phyloP scores from a whole-genome alignment of 2,329 filamentous ascomycete genomes.

The Diaporthe helianthi region DNA sequence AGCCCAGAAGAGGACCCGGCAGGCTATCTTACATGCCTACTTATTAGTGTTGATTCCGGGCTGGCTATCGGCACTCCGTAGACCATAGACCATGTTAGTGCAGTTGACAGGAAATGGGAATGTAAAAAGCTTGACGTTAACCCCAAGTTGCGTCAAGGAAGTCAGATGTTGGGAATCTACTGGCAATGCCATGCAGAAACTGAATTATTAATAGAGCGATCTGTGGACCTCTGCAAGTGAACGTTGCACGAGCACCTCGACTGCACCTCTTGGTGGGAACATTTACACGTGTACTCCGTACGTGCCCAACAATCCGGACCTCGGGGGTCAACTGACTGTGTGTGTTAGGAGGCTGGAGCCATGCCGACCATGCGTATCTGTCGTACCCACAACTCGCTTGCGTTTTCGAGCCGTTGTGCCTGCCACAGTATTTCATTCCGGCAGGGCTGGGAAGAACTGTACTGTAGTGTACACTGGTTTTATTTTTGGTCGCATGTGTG shows the following conservation, averaged over 20 bases:
- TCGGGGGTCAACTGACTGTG: not conserved
- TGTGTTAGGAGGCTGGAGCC: no score
- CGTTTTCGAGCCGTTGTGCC: not conserved
- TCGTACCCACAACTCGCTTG: not conserved
- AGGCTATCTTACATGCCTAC: constrained; percentile 3
- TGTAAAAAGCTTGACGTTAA: not conserved
- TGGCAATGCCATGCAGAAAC: no score
- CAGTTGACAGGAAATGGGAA: not conserved
- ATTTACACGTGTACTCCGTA: no score
- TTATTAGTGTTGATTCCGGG: not conserved
- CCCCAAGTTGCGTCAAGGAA: not conserved
- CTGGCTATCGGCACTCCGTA: no score
- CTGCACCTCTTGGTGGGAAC: no score
- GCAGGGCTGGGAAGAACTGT: constrained; percentile 11
- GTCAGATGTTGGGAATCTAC: no score
- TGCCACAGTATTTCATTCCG: constrained; percentile 7
- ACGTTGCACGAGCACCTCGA: not conserved
- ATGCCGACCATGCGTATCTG: not conserved
- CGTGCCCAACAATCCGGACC: not conserved
- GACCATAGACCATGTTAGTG: no score
- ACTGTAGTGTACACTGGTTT: no score
- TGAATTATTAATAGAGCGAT: not conserved
- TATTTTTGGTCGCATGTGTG: not conserved
- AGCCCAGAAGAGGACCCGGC: not conserved
- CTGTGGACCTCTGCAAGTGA: not conserved